Conservation (phyloP, 495 filamentous ascomycete genomes). For the Extremus antarcticus region DNA sequence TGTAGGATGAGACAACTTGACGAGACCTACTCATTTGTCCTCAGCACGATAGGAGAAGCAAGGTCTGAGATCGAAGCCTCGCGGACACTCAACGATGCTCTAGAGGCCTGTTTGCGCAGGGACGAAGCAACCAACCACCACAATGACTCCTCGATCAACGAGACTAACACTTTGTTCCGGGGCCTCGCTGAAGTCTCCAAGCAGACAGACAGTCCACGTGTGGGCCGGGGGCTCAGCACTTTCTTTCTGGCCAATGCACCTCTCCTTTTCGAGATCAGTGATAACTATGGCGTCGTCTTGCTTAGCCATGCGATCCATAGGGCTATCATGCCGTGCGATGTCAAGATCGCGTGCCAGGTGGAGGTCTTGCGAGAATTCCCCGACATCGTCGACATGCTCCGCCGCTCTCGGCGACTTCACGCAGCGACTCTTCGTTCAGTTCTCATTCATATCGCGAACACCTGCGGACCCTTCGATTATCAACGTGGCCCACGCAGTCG, state of each 20-base stretch:
- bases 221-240: neutral
- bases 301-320: neutral
- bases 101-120: too few species aligned
- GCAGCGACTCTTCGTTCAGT: too few species aligned
- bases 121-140: too few species aligned
- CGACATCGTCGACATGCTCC: neutral
- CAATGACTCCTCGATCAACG: too few species aligned
- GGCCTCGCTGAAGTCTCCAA: neutral
- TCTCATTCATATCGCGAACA: too few species aligned
- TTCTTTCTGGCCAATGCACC: neutral
- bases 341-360: neutral
- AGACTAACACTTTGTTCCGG: too few species aligned
- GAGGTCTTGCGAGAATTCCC: neutral
- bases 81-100: too few species aligned
- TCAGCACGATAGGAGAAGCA: too few species aligned
- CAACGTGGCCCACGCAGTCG: too few species aligned
- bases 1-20: neutral
- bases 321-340: neutral
- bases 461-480: too few species aligned
- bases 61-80: too few species aligned
- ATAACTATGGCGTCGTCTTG: neutral
- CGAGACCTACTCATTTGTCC: neutral
- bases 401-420: too few species aligned
- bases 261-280: neutral
- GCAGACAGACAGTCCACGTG: neutral